Conservation (phyloP, 495 filamentous ascomycete species). For the Aspergillus sparsus region DNA sequence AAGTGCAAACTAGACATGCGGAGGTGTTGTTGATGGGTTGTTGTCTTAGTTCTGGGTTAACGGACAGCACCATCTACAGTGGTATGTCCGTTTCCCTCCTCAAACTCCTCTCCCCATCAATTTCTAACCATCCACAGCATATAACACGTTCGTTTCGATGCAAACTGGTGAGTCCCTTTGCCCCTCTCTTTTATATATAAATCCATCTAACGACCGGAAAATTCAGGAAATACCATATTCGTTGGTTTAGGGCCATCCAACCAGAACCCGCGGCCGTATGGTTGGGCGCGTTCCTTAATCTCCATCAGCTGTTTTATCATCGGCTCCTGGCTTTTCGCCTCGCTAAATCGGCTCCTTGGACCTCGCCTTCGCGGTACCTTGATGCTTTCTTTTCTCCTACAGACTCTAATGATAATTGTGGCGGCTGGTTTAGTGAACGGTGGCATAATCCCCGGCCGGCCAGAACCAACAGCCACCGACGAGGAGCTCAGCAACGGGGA, state of each 20-base stretch:
- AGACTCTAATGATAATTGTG: constrained; percentile 54
- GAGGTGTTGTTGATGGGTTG: constrained; percentile 49
- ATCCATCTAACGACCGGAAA: background rate
- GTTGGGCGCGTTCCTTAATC: constrained; percentile 59
- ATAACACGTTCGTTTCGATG: constrained; percentile 58
- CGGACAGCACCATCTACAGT: constrained; percentile 55
- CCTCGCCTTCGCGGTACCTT: constrained; percentile 48
- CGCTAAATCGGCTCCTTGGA: constrained; percentile 33
- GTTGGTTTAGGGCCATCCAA: constrained; percentile 59
- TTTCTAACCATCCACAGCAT: constrained; percentile 34
- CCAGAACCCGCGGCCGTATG: constrained; percentile 51
- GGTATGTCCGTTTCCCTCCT: constrained; percentile 18
- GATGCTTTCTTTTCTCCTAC: constrained; percentile 54
- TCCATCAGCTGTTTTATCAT: constrained; percentile 55
- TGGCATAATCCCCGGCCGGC: constrained; percentile 41
- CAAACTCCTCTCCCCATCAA: background rate
- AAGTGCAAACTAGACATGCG: constrained; percentile 40
- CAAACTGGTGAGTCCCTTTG: constrained; percentile 46
- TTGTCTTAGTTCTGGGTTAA: constrained; percentile 51
- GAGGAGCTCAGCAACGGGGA: background rate
- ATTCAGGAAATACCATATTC: constrained; percentile 61
- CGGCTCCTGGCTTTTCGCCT: constrained; percentile 51
- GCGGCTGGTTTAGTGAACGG: constrained; percentile 54
- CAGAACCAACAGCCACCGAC: background rate
- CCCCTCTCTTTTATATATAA: background rate